phyloP scores from a whole-genome alignment of 768 basidiomycete species.

The Collybia sordida region DNA sequence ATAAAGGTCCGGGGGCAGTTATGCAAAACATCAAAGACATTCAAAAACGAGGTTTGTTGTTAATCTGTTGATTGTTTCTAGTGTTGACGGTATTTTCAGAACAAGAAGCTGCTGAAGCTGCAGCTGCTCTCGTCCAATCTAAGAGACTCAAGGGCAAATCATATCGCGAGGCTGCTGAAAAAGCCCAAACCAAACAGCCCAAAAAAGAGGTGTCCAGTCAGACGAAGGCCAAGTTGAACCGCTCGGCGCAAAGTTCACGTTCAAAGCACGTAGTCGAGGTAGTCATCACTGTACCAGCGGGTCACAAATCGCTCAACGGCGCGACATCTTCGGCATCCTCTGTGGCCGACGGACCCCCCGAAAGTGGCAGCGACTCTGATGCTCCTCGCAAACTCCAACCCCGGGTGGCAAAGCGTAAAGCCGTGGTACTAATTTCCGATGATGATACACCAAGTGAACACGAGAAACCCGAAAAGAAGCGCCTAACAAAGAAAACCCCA shows the following conservation, averaged over 20 bases:
- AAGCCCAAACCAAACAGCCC: constrained; percentile 25
- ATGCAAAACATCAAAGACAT: constrained; percentile 64
- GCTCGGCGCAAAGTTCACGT: constrained; percentile 22
- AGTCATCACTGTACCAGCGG: constrained; percentile 39
- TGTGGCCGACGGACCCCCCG: constrained; percentile 31
- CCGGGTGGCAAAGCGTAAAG: constrained; percentile 36
- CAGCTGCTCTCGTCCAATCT: constrained; percentile 40
- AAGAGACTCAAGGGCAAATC: constrained; percentile 78
- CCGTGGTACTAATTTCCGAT: constrained; percentile 55
- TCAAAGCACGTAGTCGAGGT: constrained; percentile 56
- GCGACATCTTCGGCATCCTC: constrained; percentile 28
- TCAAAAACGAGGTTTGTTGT: constrained; percentile 53
- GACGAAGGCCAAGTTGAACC: constrained; percentile 12
- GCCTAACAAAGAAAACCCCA: constrained; percentile 19
- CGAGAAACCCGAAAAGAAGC: constrained; percentile 23
- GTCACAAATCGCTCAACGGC: constrained; percentile 15
- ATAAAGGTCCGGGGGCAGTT: constrained; percentile 62
- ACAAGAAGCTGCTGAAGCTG: constrained; percentile 49
- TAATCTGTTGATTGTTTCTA: not conserved
- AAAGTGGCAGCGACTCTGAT: constrained; percentile 40
- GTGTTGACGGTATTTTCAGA: constrained; percentile 27
- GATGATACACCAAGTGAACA: constrained; percentile 34
- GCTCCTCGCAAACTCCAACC: constrained; percentile 34
- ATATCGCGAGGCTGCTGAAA: constrained; percentile 62
- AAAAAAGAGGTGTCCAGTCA: constrained; percentile 12